Base-by-base conservation (phyloP, 208 protist species). In the Crithidia sp. region DNA sequence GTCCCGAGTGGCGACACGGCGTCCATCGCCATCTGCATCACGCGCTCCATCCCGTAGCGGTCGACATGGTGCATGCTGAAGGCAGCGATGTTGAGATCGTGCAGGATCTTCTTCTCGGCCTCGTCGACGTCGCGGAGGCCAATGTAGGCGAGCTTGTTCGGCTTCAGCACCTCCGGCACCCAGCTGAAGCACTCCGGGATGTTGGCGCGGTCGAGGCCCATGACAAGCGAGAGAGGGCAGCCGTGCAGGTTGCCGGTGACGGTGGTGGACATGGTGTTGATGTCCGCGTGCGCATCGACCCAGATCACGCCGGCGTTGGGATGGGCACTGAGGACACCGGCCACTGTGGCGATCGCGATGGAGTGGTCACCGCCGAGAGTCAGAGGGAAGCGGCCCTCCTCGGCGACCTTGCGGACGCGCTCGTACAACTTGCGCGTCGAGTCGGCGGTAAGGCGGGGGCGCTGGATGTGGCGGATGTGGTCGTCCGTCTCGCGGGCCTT, bases 241-340 rank as follows among this genome's bases (percentile, higher is more conserved):
- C 89, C 89, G 68, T 94, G 89, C 12, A 94, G 88, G 75, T 94
- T 92, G 56, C 86, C 89, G 17, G 82, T 79, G 63, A 74, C 13
- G 58, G 79, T 85, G 49, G 71, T 57, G 16, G 60, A 71, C 58
- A 86, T 83, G 17, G 87, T 90, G 74, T 94, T 94, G 74, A 94
- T 94, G 60, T 94, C 89, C 6, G 87, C 84, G 55, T 94, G 89
- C 12, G 89, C 89, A 64, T 94, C 89, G 8, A 94, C 82, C 89
- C 89, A 94, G 17, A 94, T 76, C 8, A 94, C 71, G 45, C 86
- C 82, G 5, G 84, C 72, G 54, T 90, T 78, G 52, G 87, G 85
- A 58, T 87, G 60, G 50, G 71, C 65, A 3, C 78, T 67, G n/a
- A 88, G 67, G 19, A 82, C 69, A 16, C 72, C 85, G 8, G 74